Evolutionary conservation across 345 rosid genomes (phyloP), one percentile per base, ranked within the genome.

Genomic region (Physaria fendleri): DNA sequence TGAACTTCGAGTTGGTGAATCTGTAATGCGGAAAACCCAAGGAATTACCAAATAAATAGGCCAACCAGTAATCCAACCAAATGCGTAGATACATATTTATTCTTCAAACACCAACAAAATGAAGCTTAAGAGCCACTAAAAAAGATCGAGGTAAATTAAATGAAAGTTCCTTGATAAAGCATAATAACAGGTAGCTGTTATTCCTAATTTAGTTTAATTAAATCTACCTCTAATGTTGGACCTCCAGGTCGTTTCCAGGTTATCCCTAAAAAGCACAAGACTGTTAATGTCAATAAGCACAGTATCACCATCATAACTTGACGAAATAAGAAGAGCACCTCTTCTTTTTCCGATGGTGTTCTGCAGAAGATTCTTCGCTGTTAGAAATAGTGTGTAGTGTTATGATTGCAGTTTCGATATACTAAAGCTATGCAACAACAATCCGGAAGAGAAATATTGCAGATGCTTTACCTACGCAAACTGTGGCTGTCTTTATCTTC

Each of bases 311-410:
- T 44, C 53, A 38, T 43, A 62, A 39, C 56, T 35, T 50, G 29
- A 49, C 30, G 60, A 59, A 67, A 44, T 30, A 15, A 5, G 50
- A 2, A 20, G 45, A 57, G 28, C 37, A 87, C 97, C 88, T 78
- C 68, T 78, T 84, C 69, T 74, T 72, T 59, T 17, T 72, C 44
- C 32, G 14, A 42, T 64, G 34, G 34, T 56, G 46, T 29, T 75
- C 69, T 64, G 68, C 74, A 63, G 72, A 75, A 68, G 97, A 90
- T 73, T 86, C 95, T 66, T 84, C 95, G 60, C 97, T 86, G 86
- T 77, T 48, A 77, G 59, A 65, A 52, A 68, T 57, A 64, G 28
- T 53, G 15, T 51, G 43, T 49, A 34, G 29, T 65, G 44, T 49
- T 52, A 66, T 73, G 68, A 38, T 52, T 56, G 4, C 25, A 48